Percentiles rank a stretch among this genome's conserved stretches.
Conservation (phyloP, 257 asterid genomes). For the Solanum chilense region DNA sequence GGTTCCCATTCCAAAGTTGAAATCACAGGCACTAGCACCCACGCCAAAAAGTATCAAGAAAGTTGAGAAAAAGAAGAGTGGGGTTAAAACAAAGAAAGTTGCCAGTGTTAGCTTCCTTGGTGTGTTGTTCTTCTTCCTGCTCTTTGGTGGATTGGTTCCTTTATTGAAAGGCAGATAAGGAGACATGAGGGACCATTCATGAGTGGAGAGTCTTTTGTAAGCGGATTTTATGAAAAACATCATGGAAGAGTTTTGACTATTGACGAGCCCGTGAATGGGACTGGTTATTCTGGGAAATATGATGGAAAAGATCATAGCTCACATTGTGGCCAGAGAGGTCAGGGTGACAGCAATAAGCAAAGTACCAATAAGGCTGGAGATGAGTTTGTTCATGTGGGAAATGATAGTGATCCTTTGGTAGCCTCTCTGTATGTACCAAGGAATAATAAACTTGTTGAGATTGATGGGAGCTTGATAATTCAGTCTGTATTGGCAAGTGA, state of each 20-base stretch:
- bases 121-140: too few species aligned
- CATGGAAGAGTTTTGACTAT: conserved; percentile 60
- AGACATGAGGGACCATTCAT: too few species aligned
- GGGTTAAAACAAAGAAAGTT: too few species aligned
- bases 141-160: too few species aligned
- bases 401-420: conserved; percentile 48
- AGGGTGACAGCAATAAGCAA: neutral
- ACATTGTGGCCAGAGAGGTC: conserved; percentile 5
- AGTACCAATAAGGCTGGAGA: neutral
- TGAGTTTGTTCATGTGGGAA: conserved; percentile 23
- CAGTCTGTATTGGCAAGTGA: conserved; percentile 65
- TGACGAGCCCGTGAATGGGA: conserved; percentile 20
- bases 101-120: too few species aligned
- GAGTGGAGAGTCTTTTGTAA: too few species aligned
- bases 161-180: too few species aligned
- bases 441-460: conserved; percentile 62
- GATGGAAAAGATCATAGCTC: conserved; percentile 21
- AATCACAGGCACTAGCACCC: too few species aligned
- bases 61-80: too few species aligned
- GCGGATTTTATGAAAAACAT: conserved; percentile 12
- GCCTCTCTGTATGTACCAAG: conserved; percentile 65
- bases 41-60: too few species aligned
- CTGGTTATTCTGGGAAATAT: conserved; percentile 22
- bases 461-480: conserved; percentile 63
- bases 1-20: too few species aligned